Evolutionary conservation across 2,329 filamentous ascomycete species (phyloP).

Genomic region (Trichoderma koningii): DNA sequence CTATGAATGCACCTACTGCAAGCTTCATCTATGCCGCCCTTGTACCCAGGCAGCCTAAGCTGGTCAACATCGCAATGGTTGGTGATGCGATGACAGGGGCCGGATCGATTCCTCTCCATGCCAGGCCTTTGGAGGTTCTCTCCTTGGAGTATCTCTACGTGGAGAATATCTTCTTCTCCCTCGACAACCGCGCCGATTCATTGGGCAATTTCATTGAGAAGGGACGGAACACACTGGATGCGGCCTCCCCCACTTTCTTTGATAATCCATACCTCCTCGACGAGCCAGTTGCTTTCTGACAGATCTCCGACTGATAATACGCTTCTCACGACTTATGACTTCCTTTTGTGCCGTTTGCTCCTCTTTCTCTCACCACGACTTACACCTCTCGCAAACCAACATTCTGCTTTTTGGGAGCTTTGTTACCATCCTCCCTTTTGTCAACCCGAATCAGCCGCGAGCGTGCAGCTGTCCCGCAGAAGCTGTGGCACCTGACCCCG

Average conservation of each 20-base stretch:
- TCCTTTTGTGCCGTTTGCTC: not conserved
- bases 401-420: not conserved
- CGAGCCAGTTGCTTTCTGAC: not conserved
- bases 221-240: not conserved
- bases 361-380: not conserved
- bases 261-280: not conserved
- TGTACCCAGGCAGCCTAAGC: slow-evolving; percentile 50
- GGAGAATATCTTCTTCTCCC: not conserved
- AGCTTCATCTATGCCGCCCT: slow-evolving; percentile 63
- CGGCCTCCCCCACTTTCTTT: not conserved
- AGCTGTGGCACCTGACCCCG: not conserved
- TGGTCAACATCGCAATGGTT: not conserved
- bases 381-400: not conserved
- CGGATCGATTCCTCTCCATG: not conserved
- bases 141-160: no score
- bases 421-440: not conserved
- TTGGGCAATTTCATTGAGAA: not conserved
- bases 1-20: slow-evolving; percentile 69
- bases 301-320: not conserved
- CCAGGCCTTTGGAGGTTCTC: no score
- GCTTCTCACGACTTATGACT: slow-evolving; percentile 16
- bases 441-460: not conserved
- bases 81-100: not conserved
- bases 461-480: slow-evolving; percentile 19
- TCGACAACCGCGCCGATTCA: not conserved